These are phyloP conservation scores for Plasmopara muralis DNA, from an alignment of 352 stramenopile genomes.

Conservation along the genomic window DNA sequence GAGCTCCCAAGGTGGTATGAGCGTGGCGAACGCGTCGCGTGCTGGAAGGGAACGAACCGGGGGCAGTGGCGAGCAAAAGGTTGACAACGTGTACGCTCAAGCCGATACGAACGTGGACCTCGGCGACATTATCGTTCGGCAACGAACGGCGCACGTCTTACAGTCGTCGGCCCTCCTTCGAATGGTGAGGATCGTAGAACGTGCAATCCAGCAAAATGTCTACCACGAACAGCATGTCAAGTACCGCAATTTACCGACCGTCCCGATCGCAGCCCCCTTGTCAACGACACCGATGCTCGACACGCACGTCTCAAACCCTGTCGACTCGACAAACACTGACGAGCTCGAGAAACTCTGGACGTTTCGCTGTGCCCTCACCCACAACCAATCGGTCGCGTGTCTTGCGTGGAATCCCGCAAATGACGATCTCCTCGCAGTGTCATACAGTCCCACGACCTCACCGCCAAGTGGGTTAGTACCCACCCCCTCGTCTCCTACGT, in stretches of 20 bases:
- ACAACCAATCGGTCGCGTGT: conserved; percentile 53
- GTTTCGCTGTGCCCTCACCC: conserved; percentile 61
- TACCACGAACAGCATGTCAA: conserved; percentile 79
- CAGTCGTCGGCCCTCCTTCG: conserved; percentile 47
- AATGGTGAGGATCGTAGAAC: conserved; percentile 67
- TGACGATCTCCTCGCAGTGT: conserved; percentile 87
- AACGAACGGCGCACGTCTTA: conserved; percentile 63
- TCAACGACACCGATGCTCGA: conserved; percentile 7
- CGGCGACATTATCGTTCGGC: conserved; percentile 58
- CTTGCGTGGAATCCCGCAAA: conserved; percentile 85
- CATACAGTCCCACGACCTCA: conserved; percentile 43
- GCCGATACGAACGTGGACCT: conserved; percentile 73
- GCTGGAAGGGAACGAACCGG: conserved; percentile 29
- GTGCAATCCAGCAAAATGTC: conserved; percentile 84
- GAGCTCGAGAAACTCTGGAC: conserved; percentile 70
- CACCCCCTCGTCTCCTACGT: neutral
- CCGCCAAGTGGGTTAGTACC: neutral
- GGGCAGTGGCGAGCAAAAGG: conserved; percentile 38
- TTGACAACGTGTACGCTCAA: conserved; percentile 49
- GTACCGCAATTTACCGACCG: conserved; percentile 59
- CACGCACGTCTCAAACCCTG: conserved; percentile 13
- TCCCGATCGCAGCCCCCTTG: too few relatives aligned
- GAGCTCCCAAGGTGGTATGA: conserved; percentile 38
- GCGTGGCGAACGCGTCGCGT: conserved; percentile 36
- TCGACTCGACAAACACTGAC: conserved; percentile 5